Base-by-base conservation (phyloP, 164 flowering plant species). In the Nymphaea thermarum region DNA sequence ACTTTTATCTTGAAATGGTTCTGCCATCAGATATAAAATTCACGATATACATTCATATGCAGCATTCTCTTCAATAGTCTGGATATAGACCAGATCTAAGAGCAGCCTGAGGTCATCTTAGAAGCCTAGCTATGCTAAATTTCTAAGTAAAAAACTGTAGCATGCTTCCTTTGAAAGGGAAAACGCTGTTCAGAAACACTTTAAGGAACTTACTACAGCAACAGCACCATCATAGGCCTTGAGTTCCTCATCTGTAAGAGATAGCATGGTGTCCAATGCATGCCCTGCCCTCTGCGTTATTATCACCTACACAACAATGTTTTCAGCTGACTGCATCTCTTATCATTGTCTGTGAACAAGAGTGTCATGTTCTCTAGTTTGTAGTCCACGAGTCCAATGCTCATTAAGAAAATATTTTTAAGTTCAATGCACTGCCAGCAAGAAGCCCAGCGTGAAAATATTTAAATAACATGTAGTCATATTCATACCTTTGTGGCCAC, bases 201-300 rank as follows among this genome's bases (percentile, higher is more conserved):
- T 55, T 16, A 61, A 61, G 6, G 25, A 4, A 80, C 96, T 87
- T 89, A 91, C 98, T 73, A 93, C 91, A 69, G 86, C 83, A 53
- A 91, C 68, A 77, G 86, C 87, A 74, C 98, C 98, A 76, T 93
- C 93, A 78, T 87, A 89, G 51, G 78, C 80, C 65, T 73, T 77
- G 18, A 94, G 93, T 70, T 94, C 96, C 67, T 60, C 62, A 51
- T 83, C 73, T 62, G 82, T 67, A 60, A 78, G 77, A 62, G 91
- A 83, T 62, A 82, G 57, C 93, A 91, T 84, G 71, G 83, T 81
- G 82, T 87, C 95, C 80, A 80, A 86, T 71, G 96, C 98, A 71
- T 93, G 96, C 41, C 95, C 93, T 25, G 93, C 89, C 77, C 90
- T 83, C 78, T 89, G 71, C 18, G 98, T 93, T 74, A 93, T 86